Conservation (phyloP, 2,329 filamentous ascomycete species). For the Meredithiella fracta region DNA sequence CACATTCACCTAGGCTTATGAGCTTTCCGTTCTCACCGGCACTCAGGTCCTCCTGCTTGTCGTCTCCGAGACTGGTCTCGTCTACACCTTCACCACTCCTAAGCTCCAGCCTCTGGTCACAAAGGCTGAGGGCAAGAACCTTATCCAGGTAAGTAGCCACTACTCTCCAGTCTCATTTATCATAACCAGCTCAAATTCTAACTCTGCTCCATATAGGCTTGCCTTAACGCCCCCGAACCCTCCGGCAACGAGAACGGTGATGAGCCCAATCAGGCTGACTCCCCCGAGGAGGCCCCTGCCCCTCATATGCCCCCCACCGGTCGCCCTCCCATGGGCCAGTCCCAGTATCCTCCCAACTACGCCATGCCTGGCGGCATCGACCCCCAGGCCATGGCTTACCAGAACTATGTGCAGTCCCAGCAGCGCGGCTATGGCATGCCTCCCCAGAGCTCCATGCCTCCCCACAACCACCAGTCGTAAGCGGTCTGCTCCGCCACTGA, state of each 20-base stretch:
- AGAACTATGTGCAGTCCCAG: conserved; percentile 62
- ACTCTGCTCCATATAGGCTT: conserved; percentile 46
- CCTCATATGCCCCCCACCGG: conserved; percentile 45
- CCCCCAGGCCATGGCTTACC: conserved; percentile 52
- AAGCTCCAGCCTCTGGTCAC: conserved; percentile 97
- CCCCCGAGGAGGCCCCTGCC: conserved; percentile 73
- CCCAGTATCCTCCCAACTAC: conserved; percentile 38
- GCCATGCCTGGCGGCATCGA: conserved; percentile 53
- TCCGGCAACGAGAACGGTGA: conserved; percentile 65
- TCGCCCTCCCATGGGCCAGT: conserved; percentile 25
- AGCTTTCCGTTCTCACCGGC: conserved; percentile 89
- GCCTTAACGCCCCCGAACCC: conserved; percentile 89
- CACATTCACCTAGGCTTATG: conserved; percentile 56
- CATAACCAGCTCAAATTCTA: not conserved
- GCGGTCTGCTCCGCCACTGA: conserved; percentile 14
- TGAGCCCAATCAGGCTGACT: conserved; percentile 62
- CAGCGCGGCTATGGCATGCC: conserved; percentile 54
- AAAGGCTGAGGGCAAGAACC: conserved; percentile 96
- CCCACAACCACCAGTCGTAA: conserved; percentile 67
- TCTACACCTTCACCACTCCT: conserved; percentile 96
- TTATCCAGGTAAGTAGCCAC: conserved; percentile 71
- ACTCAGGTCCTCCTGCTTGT: conserved; percentile 94
- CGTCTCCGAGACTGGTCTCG: conserved; percentile 89
- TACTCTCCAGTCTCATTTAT: not conserved
- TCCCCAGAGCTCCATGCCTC: conserved; percentile 59